Base-by-base conservation (phyloP, 73 alveolate genomes). In the Tetrahymena malaccensis region DNA sequence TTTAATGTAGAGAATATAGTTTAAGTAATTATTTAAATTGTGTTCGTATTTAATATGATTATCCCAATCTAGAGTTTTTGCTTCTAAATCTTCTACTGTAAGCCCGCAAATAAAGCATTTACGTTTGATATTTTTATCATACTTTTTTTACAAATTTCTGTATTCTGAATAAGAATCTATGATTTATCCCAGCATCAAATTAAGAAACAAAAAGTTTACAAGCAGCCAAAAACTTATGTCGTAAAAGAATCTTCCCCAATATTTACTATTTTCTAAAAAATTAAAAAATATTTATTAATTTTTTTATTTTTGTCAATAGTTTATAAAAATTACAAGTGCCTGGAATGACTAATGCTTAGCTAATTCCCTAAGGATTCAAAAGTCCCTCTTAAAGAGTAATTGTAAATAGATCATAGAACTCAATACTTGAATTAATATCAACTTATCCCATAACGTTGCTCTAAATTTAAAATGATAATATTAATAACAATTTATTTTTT, bases 321-420 rank as follows among this genome's bases (percentile, higher is more conserved):
- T 11, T 70, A 7, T n/a, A 70, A 70, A 27, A 25, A 7, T n/a
- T 96, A 31, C 35, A 56, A 19, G 94, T n/a, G 21, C n/a, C 85
- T 1, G 94, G 58, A 38, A 84, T 55, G 31, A 35, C 95, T 85
- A 97, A 43, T 7, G 94, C 70, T n/a, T 98, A 99, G 27, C 99
- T 99, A 10, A 98, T 96, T 3, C 99, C 99, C 19, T 99, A 99
- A 17, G 98, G 98, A 43, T 97, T 94, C 96, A 99, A 96, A 12
- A 98, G 95, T 1, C 99, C 99, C 57, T 97, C 97, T 93, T 94
- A 96, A 33, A 98, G 95, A 56, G 98, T 97, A 33, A 98, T 94
- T 22, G 97, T 94, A 84, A 98, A 96, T 95, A 99, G 98, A 89
- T 94, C 96, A 38, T 97, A 85, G 96, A 98, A 94, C 34, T 70